Base-by-base conservation (phyloP, 371 early-diverging fungal species). In the Circinella umbellata region DNA sequence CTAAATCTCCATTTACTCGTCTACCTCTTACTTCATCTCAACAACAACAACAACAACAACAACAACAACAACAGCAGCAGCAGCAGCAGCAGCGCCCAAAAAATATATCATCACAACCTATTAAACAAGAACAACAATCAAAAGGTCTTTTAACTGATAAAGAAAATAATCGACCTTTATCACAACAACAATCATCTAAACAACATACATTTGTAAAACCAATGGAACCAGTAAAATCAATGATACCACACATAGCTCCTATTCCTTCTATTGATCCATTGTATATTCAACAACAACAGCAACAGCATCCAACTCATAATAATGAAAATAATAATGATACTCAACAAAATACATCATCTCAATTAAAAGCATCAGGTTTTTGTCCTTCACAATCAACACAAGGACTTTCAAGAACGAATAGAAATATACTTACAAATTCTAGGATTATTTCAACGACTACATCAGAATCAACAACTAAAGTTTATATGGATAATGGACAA, bases 1-100 rank as follows among this genome's bases (percentile, higher is more conserved):
- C 64, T 39, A 70, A 70, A 66, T 77, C 79, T 14, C 81, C 81
- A 3, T 81, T 79, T 64, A 38, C 36, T 13, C 20, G 61, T 18
- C 46, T 15, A 63, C n/a, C 48, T 18, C 39, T 65, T 53, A 7
- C 66, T 42, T 46, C 11, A 2, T n/a, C 17, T 59, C 59, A 65
- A 55, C 59, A 59, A 47, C 39, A 57, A 36, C 62, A 49, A 42
- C 65, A 59, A 35, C 69, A 61, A 69, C 69, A 39, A 18, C 63
- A 46, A 37, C 49, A 27, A 18, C 27, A 38, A 14, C 61, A 54
- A 15, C 63, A 62, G 17, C 64, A 27, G 36, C 69, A 53, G 46
- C 61, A 54, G 49, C 59, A 53, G 34, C 14, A 46, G 61, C 27
- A 17, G 39, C 48, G 18, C 1, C 11, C 47, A 47, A 9, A 9